phyloP scores from a whole-genome alignment of 1,139 yeast species.

The Suhomyces bribrorum region DNA sequence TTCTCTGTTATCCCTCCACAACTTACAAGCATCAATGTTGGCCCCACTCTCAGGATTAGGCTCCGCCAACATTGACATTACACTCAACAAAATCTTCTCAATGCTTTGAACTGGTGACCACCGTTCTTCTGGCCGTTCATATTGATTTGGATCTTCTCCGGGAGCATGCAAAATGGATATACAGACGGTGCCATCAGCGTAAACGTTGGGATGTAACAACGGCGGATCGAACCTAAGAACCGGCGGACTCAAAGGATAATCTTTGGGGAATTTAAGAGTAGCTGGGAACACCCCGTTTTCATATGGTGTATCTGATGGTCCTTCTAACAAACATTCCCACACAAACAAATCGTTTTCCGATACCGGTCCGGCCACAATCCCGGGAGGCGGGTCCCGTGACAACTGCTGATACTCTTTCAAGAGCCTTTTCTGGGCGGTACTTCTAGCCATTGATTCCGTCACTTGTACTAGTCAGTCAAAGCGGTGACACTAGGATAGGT shows the following conservation, averaged over 20 bases:
- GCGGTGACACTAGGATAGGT: too few relatives aligned
- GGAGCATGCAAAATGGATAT: slow-evolving; percentile 93
- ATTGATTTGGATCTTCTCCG: slow-evolving; percentile 95
- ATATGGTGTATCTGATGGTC: slow-evolving; percentile 91
- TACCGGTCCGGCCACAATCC: slow-evolving; percentile 90
- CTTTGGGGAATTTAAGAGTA: slow-evolving; percentile 74
- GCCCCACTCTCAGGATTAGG: slow-evolving; percentile 98
- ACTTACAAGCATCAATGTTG: slow-evolving; percentile 91
- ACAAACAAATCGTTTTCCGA: slow-evolving; percentile 76
- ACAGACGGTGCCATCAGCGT: slow-evolving; percentile 93
- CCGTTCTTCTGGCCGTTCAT: slow-evolving; percentile 91
- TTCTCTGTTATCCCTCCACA: slow-evolving; percentile 83
- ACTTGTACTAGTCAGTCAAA: too few relatives aligned
- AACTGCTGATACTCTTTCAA: slow-evolving; percentile 88
- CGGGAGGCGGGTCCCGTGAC: slow-evolving; percentile 86
- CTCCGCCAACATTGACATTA: slow-evolving; percentile 94
- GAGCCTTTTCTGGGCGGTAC: slow-evolving; percentile 83
- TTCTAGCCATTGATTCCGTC: slow-evolving; percentile 44
- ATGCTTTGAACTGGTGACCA: slow-evolving; percentile 99
- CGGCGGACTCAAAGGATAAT: slow-evolving; percentile 94
- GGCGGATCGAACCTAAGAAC: slow-evolving; percentile 80
- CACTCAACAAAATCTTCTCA: slow-evolving; percentile 89
- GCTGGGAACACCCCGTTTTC: slow-evolving; percentile 95
- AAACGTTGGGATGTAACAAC: slow-evolving; percentile 88
- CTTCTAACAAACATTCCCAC: slow-evolving; percentile 92